These are phyloP conservation scores for Neopestalotiopsis clavispora DNA, from an alignment of 2,329 filamentous ascomycete species.

Conservation along the genomic window DNA sequence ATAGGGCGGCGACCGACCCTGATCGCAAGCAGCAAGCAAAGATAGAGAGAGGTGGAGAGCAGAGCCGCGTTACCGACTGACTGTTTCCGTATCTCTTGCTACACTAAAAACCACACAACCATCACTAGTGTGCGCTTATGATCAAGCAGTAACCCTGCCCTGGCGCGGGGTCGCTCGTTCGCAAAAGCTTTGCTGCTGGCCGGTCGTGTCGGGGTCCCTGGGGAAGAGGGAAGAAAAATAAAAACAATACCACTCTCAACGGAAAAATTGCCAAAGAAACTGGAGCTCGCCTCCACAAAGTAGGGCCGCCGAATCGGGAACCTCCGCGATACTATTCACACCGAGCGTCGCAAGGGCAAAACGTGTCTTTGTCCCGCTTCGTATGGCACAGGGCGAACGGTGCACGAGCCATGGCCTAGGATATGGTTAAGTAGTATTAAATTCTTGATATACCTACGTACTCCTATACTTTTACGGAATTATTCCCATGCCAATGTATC, in stretches of 20 bases:
- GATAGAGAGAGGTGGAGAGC: neutral
- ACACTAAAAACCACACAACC: neutral
- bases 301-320: slow-evolving; percentile 1
- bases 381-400: neutral
- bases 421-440: no score
- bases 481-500: no score
- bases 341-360: slow-evolving; percentile 4
- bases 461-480: no score
- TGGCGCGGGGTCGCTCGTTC: neutral
- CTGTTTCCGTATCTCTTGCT: neutral
- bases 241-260: neutral
- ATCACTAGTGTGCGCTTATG: neutral
- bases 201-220: no score
- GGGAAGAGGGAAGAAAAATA: no score
- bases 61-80: neutral
- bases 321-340: slow-evolving; percentile 8
- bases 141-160: neutral
- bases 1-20: neutral
- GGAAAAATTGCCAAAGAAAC: slow-evolving; percentile 1
- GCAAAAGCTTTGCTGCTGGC: no score
- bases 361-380: neutral
- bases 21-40: neutral
- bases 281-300: neutral
- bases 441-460: no score
- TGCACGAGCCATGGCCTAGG: neutral